Base-by-base conservation (phyloP, 148 eudicot species). In the Suaeda aralocaspica region DNA sequence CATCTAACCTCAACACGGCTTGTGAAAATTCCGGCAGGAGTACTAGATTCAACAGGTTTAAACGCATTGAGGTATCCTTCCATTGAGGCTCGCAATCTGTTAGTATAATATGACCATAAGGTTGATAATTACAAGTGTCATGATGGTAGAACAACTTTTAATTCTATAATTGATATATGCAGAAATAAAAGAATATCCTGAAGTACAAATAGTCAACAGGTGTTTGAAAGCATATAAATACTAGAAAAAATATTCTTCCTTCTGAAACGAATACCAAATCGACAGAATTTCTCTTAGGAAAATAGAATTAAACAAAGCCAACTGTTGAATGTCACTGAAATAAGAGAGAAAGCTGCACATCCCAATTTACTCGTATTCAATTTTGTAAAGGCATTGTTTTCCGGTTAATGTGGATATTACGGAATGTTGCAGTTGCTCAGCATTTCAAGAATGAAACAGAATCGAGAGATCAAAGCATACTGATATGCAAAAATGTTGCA, bases 71-170 rank as follows among this genome's bases (percentile, higher is more conserved):
- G 87, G 73, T 81, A 88, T 57, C 86, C 79, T 73, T 89, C 93
- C 99, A 95, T 91, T 52, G 99, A 95, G 74, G 85, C 78, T 71
- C 99, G 87, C 81, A 95, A 80, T 73, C 96, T 93, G 88, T 30
- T 67, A 56, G 67, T 39, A 68, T 59, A 12, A 68, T 26, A 64
- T 63, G 74, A 66, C 64, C 60, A 58, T 29, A 36, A 21, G 31
- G 41, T 16, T 39, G 21, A 70, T 28, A 59, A 59, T n/a, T 29
- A 13, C 5, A 49, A 49, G 22, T 16, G 1, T n/a, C 53, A 49
- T 49, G 18, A 48, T 16, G 39, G 25, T 30, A 28, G 46, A 36
- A 59, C 19, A 25, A 10, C 16, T 45, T n/a, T n/a, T 21, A 28
- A 24, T 45, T 26, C 29, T n/a, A 30, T 21, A 28, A 24, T 45